phyloP scores from a whole-genome alignment of 306 rosid genomes.

The Sicyos edulis region DNA sequence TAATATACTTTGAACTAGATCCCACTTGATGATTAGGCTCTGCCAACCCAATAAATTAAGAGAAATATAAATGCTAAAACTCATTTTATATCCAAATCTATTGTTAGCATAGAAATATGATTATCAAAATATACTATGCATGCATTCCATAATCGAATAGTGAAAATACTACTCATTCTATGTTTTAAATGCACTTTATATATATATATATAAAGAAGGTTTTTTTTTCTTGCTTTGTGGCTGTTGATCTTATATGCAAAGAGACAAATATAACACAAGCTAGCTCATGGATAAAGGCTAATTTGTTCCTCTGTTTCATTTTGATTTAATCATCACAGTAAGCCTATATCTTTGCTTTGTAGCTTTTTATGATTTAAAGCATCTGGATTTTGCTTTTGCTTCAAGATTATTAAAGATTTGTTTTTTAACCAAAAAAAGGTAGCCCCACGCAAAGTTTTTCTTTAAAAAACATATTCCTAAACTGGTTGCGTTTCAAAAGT shows the following conservation, averaged over 20 bases:
- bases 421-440: background rate
- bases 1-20: no score
- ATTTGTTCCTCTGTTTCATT: background rate
- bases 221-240: background rate
- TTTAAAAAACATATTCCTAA: no score
- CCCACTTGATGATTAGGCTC: no score
- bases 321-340: background rate
- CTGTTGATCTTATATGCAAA: background rate
- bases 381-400: constrained; percentile 6
- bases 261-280: background rate
- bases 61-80: no score
- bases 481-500: no score
- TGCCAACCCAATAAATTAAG: no score
- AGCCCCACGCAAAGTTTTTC: no score
- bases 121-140: background rate
- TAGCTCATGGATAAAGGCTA: background rate
- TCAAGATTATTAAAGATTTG: background rate
- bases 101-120: no score
- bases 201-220: no score
- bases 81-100: no score
- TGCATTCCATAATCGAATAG: background rate
- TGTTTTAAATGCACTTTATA: background rate
- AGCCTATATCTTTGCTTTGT: background rate
- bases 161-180: background rate
- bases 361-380: constrained; percentile 6